Conservation (phyloP, 2,329 filamentous ascomycete species). For the Penicillium psychrosexuale region DNA sequence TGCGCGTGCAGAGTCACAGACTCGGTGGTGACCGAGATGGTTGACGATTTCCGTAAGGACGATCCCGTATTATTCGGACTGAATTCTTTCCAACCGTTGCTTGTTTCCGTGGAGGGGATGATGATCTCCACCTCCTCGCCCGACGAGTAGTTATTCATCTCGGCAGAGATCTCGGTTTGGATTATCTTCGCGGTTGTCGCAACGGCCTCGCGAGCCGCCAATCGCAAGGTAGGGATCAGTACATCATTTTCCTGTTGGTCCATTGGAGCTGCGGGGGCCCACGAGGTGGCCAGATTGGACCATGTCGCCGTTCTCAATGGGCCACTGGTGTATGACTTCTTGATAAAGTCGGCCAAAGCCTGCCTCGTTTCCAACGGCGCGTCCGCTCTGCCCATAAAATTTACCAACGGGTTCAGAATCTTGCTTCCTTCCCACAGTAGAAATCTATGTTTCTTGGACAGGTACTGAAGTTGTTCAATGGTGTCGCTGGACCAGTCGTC, state of each 20-base stretch:
- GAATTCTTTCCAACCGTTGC: conserved; percentile 25
- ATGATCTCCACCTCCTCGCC: conserved; percentile 12
- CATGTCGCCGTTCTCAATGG: conserved; percentile 38
- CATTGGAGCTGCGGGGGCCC: conserved; percentile 36
- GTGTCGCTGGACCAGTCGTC: conserved; percentile 59
- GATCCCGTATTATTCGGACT: conserved; percentile 25
- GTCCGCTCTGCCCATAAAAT: conserved; percentile 30
- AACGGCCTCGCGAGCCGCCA: conserved; percentile 43
- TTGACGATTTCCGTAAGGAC: conserved; percentile 37
- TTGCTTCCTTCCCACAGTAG: conserved; percentile 43
- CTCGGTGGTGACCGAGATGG: conserved; percentile 41
- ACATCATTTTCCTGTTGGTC: conserved; percentile 41
- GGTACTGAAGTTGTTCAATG: conserved; percentile 37
- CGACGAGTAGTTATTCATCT: conserved; percentile 15
- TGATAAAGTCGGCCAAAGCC: conserved; percentile 33
- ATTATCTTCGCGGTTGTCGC: conserved; percentile 39
- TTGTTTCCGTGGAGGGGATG: conserved; percentile 4
- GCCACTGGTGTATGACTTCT: conserved; percentile 41
- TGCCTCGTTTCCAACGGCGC: conserved; percentile 30
- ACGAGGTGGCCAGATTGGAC: conserved; percentile 40
- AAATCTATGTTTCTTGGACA: conserved; percentile 39
- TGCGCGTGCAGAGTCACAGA: conserved; percentile 37
- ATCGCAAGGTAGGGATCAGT: conserved; percentile 42
- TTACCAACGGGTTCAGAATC: conserved; percentile 37
- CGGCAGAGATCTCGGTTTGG: conserved; percentile 41